Percentiles rank a stretch among this genome's conserved stretches.
Evolutionary conservation across 2,329 filamentous ascomycete species (phyloP).

Genomic region (Chrysosporium queenslandicum): DNA sequence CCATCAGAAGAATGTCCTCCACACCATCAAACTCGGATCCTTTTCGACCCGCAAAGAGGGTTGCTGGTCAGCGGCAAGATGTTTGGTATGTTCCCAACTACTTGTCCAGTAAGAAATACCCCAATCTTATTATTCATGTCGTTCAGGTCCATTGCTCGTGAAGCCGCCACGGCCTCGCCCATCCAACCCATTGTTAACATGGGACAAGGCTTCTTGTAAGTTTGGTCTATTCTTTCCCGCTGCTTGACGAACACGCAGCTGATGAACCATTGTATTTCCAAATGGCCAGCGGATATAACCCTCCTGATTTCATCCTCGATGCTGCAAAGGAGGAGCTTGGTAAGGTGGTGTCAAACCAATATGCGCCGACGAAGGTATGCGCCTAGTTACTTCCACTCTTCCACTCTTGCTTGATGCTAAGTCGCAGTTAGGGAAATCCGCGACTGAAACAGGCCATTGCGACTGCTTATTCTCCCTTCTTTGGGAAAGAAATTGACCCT

Average conservation of each 20-base stretch:
- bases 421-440: slow-evolving; percentile 55
- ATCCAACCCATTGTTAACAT: slow-evolving; percentile 59
- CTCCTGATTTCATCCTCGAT: slow-evolving; percentile 77
- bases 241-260: not conserved
- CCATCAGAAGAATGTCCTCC: slow-evolving; percentile 32
- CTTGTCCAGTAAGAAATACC: not conserved
- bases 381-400: not conserved
- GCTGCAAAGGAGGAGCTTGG: slow-evolving; percentile 85
- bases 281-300: slow-evolving; percentile 64
- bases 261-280: not conserved
- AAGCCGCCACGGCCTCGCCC: slow-evolving; percentile 54
- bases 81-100: slow-evolving; percentile 33
- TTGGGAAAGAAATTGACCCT: slow-evolving; percentile 70
- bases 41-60: slow-evolving; percentile 40
- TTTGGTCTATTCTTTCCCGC: slow-evolving; percentile 13
- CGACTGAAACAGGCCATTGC: slow-evolving; percentile 87
- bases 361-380: slow-evolving; percentile 73
- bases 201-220: slow-evolving; percentile 53
- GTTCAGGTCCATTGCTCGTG: slow-evolving; percentile 55
- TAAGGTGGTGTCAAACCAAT: slow-evolving; percentile 94
- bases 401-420: not conserved
- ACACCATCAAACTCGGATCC: slow-evolving; percentile 31
- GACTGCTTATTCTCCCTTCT: slow-evolving; percentile 81
- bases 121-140: not conserved
- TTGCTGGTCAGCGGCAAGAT: slow-evolving; percentile 44